phyloP scores from a whole-genome alignment of 345 rosid genomes.

The Nephelium lappaceum region DNA sequence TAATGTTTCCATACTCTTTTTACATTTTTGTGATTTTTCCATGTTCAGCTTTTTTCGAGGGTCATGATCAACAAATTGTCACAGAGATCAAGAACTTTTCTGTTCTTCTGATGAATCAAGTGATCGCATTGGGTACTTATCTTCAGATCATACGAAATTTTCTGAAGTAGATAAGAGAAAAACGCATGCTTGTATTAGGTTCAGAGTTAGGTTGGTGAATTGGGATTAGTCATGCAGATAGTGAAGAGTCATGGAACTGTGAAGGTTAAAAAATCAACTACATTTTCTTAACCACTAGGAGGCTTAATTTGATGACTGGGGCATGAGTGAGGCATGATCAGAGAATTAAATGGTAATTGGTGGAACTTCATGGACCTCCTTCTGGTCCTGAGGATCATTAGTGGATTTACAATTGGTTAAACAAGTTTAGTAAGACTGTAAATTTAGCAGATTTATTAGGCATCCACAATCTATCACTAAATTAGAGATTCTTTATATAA shows the following conservation, averaged over 20 bases:
- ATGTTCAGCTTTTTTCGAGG: background rate
- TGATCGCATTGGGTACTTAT: background rate
- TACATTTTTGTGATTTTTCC: background rate
- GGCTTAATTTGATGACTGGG: slow-evolving; percentile 8
- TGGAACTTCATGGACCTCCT: background rate
- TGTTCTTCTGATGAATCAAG: background rate
- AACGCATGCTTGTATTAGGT: background rate
- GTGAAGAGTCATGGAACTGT: slow-evolving; percentile 14
- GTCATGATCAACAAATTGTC: background rate
- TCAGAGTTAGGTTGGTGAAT: slow-evolving; percentile 10
- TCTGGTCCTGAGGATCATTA: background rate
- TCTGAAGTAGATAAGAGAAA: background rate
- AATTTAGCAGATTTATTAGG: no score
- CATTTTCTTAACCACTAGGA: slow-evolving; percentile 9
- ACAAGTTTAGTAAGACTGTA: background rate
- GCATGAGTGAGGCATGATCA: slow-evolving; percentile 11
- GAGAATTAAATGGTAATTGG: background rate
- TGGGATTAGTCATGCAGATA: slow-evolving; percentile 13
- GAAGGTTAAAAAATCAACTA: background rate
- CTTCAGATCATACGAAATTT: background rate
- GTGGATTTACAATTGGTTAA: background rate
- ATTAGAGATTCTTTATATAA: no score
- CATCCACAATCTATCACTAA: no score
- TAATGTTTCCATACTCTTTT: background rate
- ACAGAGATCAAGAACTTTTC: background rate